Evolutionary conservation across 345 rosid genomes (phyloP), one percentile per base, ranked within the genome.

Genomic region (Arabidopsis suecica): DNA sequence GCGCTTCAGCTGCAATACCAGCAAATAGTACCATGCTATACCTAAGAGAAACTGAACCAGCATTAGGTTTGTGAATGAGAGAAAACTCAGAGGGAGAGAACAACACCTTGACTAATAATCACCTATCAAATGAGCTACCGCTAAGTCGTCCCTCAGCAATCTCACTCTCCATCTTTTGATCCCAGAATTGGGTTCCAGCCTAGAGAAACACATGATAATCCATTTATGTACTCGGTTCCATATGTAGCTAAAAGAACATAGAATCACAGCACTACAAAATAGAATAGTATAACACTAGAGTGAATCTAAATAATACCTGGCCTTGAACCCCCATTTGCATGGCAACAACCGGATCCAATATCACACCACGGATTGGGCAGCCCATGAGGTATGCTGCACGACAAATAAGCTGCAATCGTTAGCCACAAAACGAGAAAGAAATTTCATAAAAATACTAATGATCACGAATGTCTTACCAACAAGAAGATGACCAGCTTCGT

Each of bases 171-270:
- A 93, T 80, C 72, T 88, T 89, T 61, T 86, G 91, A 86, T 93
- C 98, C 98, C 98, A 91, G 81, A 93, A 93, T 71, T 91, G 98
- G 41, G 97, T 93, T 83, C 97, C 98, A 58, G 97, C 98, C 98
- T 93, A 83, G 55, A 76, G 18, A 36, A 56, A 22, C 20, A 22
- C 28, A 51, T 4, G 51, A 69, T 18, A 38, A 65, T 34, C 48
- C 45, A 56, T 40, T 23, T 57, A 4, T 11, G 50, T 20, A 61
- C n/a, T 68, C 33, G 41, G 69, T 55, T 23, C 14, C 22, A 28
- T 34, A 7, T 36, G 62, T 45, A 69, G 71, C 58, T 61, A 37
- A 61, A 45, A 69, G 53, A 20, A 32, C 57, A 68, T 48, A 25
- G 23, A 54, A 69, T 54, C 59, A 37, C 30, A 42, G n/a, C 22